Evolutionary conservation across 2,329 filamentous ascomycete species (phyloP).

Genomic region (Thelonectria blattea): DNA sequence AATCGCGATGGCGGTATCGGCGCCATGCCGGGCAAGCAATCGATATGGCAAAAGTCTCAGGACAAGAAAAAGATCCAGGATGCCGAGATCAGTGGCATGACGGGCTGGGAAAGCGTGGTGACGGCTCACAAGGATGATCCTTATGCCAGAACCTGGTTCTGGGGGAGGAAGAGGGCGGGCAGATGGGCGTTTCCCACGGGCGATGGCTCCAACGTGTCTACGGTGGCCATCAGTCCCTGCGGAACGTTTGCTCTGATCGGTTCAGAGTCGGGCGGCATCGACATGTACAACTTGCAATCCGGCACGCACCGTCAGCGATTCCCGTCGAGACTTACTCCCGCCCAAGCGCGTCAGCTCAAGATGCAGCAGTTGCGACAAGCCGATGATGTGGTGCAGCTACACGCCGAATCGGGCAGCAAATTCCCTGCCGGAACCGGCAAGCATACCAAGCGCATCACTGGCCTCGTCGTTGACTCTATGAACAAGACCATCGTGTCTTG

Average conservation of each 20-base stretch:
- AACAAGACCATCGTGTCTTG: conserved; percentile 88
- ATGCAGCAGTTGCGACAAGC: conserved; percentile 66
- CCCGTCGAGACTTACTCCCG: conserved; percentile 77
- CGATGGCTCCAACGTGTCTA: conserved; percentile 82
- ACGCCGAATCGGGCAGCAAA: conserved; percentile 50
- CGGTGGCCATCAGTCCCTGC: conserved; percentile 87
- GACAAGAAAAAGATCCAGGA: conserved; percentile 67
- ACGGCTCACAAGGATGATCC: conserved; percentile 89
- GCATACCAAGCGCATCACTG: conserved; percentile 83
- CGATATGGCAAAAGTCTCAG: conserved; percentile 82
- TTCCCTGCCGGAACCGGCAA: conserved; percentile 67
- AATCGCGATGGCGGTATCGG: conserved; percentile 96
- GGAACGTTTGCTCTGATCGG: conserved; percentile 93
- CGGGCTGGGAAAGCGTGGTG: conserved; percentile 96
- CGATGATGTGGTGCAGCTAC: conserved; percentile 62
- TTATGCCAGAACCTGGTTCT: conserved; percentile 94
- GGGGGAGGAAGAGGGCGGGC: conserved; percentile 91
- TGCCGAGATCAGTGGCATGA: conserved; percentile 75
- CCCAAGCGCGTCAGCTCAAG: conserved; percentile 78
- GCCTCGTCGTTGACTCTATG: conserved; percentile 85
- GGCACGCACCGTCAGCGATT: conserved; percentile 88
- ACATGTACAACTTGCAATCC: conserved; percentile 97
- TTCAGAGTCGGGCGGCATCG: conserved; percentile 80
- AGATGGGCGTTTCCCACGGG: conserved; percentile 90
- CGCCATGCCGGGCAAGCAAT: conserved; percentile 75